Conservation (phyloP, 306 rosid species). For the Alnus glutinosa region DNA sequence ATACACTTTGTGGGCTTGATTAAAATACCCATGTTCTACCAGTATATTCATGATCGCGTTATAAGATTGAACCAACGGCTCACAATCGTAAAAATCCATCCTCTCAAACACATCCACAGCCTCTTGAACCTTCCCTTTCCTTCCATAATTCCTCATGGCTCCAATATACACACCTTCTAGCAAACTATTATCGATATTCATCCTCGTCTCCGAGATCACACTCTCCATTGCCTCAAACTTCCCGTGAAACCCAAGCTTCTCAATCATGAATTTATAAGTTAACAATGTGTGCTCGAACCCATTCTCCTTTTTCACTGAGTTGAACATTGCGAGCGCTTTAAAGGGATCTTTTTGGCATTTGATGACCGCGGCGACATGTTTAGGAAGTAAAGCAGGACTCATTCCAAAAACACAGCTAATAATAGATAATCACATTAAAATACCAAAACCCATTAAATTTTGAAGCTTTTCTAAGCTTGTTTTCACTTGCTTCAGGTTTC, state of each 20-base stretch:
- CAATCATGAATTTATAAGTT: constrained; percentile 72
- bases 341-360: constrained; percentile 66
- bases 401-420: constrained; percentile 33
- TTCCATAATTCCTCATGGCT: constrained; percentile 76
- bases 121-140: constrained; percentile 75
- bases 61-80: constrained; percentile 70
- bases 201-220: constrained; percentile 59
- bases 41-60: constrained; percentile 77
- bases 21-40: constrained; percentile 54
- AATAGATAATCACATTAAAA: constrained; percentile 1
- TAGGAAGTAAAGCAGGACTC: constrained; percentile 66
- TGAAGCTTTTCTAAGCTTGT: background rate
- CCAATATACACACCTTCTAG: constrained; percentile 78
- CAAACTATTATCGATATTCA: constrained; percentile 44
- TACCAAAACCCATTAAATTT: background rate
- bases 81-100: constrained; percentile 84
- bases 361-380: constrained; percentile 74
- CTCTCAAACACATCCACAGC: constrained; percentile 75
- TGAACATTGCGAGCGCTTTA: constrained; percentile 76
- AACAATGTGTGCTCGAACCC: constrained; percentile 71
- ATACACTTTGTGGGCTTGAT: constrained; percentile 81
- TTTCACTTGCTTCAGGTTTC: constrained; percentile 2
- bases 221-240: constrained; percentile 76
- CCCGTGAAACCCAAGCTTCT: constrained; percentile 76
- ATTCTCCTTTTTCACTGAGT: constrained; percentile 63